Evolutionary conservation across 129 eudicot species (phyloP), one percentile per base, ranked within the genome.

Genomic region (Flaveria linearis): DNA sequence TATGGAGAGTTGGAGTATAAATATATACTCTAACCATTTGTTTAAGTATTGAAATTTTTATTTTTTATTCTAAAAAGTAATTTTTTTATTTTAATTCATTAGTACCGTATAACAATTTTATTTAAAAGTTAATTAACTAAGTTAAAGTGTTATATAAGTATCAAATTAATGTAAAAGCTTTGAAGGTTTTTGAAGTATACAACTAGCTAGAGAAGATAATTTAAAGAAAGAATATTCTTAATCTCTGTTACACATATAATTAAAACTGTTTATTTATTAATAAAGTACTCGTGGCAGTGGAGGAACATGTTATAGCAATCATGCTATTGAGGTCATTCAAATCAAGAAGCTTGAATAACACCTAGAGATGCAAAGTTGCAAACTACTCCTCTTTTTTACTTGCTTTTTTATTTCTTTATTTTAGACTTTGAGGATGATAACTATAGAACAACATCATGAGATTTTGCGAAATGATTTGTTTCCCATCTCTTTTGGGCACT

Each of bases 401-500:
- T 69, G 3, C 62, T 43, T 68, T 76, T 60, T 57, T 18, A 20
- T 78, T 78, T 12, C 49, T 80, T 49, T 49, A 49, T 22, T 66
- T 45, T 26, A 46, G 53, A 73, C 15, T 26, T 66, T 74, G 71
- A 80, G 80, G 16, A 43, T 72, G 41, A 66, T 74, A 68, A 73
- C 42, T 56, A 74, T 46, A 17, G 62, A 67, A 45, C 71, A 73
- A 22, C 84, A 80, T 80, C 75, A 80, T 74, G 84, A 80, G 79
- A 73, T 73, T 72, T 80, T 73, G 51, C 79, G 55, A 55, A 66
- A 80, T 73, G 75, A 80, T 80, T 73, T 73, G 83, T 26, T 73
- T 80, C 75, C 71, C 2, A 73, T 73, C 84, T 80, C 79, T 74
- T 74, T 66, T 80, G 14, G 75, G 79, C 39, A 80, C 84, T 80